phyloP scores from a whole-genome alignment of 2,329 filamentous ascomycete genomes.

The Diaporthe vexans region DNA sequence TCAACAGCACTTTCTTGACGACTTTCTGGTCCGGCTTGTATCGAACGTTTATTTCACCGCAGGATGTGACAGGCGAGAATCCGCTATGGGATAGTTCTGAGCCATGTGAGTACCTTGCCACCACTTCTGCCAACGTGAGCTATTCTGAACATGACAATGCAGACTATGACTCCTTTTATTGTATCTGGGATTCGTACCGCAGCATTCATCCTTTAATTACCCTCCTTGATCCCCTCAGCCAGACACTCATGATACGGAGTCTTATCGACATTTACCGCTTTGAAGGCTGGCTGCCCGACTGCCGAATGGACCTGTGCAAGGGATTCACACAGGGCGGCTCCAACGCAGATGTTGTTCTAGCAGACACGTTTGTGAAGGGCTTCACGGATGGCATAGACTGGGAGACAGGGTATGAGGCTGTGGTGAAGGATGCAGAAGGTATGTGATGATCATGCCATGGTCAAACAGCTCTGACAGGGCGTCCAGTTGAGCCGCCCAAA shows the following conservation, averaged over 20 bases:
- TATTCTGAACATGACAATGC: background rate
- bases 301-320: conserved; percentile 81
- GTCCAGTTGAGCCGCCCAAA: conserved; percentile 68
- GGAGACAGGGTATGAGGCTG: conserved; percentile 75
- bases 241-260: conserved; percentile 76
- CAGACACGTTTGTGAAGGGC: conserved; percentile 74
- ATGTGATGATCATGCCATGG: background rate
- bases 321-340: conserved; percentile 79
- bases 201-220: conserved; percentile 77
- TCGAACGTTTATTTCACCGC: conserved; percentile 77
- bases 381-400: conserved; percentile 72
- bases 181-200: conserved; percentile 79
- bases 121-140: too few relatives aligned
- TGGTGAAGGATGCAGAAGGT: conserved; percentile 75
- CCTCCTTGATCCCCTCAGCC: conserved; percentile 72
- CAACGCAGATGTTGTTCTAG: conserved; percentile 76
- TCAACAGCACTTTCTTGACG: conserved; percentile 36
- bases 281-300: conserved; percentile 81
- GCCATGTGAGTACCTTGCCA: conserved; percentile 56
- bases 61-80: conserved; percentile 82
- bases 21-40: conserved; percentile 70
- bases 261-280: conserved; percentile 79
- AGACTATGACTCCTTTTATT: conserved; percentile 79
- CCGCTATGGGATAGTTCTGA: conserved; percentile 73
- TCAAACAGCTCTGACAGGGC: background rate